Evolutionary conservation across 75 land plant genomes (phyloP), one percentile per base, ranked within the genome.

Genomic region (Larix kaempferi): DNA sequence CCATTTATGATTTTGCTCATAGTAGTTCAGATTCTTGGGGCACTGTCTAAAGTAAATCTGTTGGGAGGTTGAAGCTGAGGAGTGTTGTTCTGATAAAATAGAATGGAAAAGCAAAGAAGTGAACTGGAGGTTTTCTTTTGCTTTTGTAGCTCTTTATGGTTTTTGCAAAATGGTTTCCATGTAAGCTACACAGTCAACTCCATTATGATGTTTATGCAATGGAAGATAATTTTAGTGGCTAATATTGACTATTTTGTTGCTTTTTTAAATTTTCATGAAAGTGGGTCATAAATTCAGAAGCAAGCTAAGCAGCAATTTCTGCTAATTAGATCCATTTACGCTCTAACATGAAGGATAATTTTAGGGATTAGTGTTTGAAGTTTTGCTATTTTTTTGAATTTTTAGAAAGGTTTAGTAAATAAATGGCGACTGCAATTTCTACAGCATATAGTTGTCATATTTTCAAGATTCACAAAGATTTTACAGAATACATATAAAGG

Each of bases 261-360:
- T 69, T 69, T 69, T 67, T 69, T 23, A 69, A 21, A 69, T 16
- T 69, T n/a, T 69, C 54, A 41, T 16, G 21, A n/a, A 21, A 35
- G 11, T 41, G 11, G 25, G 4, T 6, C 19, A 69, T 11, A 69
- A 69, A 69, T 39, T 69, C 25, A 69, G 27, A 65, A 33, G 35
- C 14, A 41, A 22, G n/a, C 22, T 19, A 22, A 41, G 5, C 41
- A 21, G 41, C 25, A 69, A 39, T 39, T 11, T 69, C 23, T 69
- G 23, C 13, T n/a, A n/a, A 69, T 41, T 69, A n/a, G 11, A 69
- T n/a, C 39, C 54, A 41, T n/a, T 69, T 39, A 37, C n/a, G 54
- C 3, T 69, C n/a, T 21, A 21, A 41, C 21, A 39, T n/a, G 6
- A 6, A 39, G 49, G 13, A 22, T 41, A 33, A 8, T 29, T 69